Percentiles rank a stretch among this genome's conserved stretches.
Evolutionary conservation across 129 eudicot species (phyloP).

Genomic region (Artemisia tridentata): DNA sequence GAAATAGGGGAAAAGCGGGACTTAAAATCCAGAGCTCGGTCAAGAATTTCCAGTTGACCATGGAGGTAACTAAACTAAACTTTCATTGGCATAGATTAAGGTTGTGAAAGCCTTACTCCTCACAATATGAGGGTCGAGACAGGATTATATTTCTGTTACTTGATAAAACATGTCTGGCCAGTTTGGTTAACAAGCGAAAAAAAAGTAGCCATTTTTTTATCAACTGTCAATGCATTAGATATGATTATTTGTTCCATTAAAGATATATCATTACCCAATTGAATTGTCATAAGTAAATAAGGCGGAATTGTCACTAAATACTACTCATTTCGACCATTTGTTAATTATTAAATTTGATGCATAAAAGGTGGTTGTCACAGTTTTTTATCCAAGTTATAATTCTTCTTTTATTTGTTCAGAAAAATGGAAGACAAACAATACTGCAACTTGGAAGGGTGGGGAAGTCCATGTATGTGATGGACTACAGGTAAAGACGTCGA

Average conservation of each 20-base stretch:
- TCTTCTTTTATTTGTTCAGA: slow-evolving; percentile 33
- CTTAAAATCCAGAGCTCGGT: slow-evolving; percentile 81
- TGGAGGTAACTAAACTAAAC: slow-evolving; percentile 62
- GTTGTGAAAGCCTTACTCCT: not conserved
- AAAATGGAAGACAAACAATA: slow-evolving; percentile 77
- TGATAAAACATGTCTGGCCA: not conserved
- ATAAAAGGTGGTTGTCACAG: not conserved
- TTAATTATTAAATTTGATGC: no score
- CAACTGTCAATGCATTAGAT: not conserved
- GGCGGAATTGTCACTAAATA: no score
- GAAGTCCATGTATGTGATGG: slow-evolving; percentile 83
- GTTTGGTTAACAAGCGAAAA: not conserved
- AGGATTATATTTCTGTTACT: no score
- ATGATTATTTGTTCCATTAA: no score
- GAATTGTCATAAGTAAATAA: not conserved
- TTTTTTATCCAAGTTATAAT: not conserved
- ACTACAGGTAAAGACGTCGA: slow-evolving; percentile 60
- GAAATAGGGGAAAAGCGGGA: slow-evolving; percentile 77
- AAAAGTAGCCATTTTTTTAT: not conserved
- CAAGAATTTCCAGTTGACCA: slow-evolving; percentile 81
- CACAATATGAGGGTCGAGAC: no score
- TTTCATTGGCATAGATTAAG: slow-evolving; percentile 1
- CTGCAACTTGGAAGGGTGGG: slow-evolving; percentile 87
- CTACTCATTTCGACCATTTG: not conserved
- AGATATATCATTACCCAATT: no score